Evolutionary conservation across 106 monocot genomes (phyloP).

Genomic region (Allium sativum): DNA sequence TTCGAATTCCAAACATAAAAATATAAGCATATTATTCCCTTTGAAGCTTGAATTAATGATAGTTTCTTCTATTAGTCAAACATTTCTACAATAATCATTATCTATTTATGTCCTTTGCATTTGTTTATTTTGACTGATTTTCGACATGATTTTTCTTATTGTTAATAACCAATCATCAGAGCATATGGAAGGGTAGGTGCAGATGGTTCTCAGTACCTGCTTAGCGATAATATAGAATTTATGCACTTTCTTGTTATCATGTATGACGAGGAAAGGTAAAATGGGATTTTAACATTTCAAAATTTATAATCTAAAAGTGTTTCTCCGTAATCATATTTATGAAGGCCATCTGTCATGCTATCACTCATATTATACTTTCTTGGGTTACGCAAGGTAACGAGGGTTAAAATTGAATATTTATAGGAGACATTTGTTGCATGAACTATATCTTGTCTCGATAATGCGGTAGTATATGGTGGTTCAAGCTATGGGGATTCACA

Average conservation of each 20-base stretch:
- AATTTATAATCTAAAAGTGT: neutral
- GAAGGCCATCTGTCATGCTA: neutral
- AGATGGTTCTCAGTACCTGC: slow-evolving; percentile 95
- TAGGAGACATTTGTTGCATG: slow-evolving; percentile 94
- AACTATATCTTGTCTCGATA: slow-evolving; percentile 97
- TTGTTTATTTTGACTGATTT: too few species aligned
- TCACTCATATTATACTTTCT: neutral
- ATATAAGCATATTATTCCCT: neutral
- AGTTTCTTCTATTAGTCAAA: too few species aligned
- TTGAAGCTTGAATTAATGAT: neutral
- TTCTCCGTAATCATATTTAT: neutral
- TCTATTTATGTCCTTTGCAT: too few species aligned
- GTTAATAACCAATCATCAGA: slow-evolving; percentile 74
- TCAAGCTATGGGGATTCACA: slow-evolving; percentile 99
- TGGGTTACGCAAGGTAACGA: slow-evolving; percentile 55
- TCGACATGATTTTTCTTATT: neutral
- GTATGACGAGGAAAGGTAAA: slow-evolving; percentile 81
- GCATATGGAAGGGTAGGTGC: slow-evolving; percentile 96
- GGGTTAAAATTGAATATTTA: slow-evolving; percentile 85
- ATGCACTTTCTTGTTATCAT: slow-evolving; percentile 90
- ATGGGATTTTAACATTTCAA: too few species aligned
- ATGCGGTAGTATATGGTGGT: slow-evolving; percentile 94
- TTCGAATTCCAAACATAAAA: too few species aligned
- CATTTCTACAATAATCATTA: too few species aligned
- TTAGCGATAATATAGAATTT: slow-evolving; percentile 84